phyloP scores from a whole-genome alignment of 805 yeast species.

The Cephaloascus albidus region DNA sequence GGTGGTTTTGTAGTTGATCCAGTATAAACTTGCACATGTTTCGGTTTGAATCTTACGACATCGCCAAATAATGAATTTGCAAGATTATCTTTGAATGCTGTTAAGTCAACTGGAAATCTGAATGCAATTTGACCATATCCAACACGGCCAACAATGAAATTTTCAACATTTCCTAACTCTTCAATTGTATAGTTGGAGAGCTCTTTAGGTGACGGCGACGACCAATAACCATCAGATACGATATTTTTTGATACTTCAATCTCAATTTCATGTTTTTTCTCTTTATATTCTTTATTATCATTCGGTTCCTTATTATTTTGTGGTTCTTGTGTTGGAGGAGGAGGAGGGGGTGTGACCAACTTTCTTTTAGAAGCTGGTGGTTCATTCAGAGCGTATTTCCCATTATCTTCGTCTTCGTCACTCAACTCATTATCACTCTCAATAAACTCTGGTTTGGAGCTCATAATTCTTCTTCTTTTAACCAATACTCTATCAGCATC shows the following conservation, averaged over 20 bases:
- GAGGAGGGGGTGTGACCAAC: background rate
- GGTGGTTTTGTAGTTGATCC: constrained; percentile 44
- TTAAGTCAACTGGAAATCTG: constrained; percentile 58
- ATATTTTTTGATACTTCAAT: background rate
- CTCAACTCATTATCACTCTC: constrained; percentile 10
- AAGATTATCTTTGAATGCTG: constrained; percentile 36
- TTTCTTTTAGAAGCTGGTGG: background rate
- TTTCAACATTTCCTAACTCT: constrained; percentile 45
- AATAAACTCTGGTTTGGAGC: constrained; percentile 6
- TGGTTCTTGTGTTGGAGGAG: background rate
- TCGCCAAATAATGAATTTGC: constrained; percentile 24
- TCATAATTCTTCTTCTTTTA: constrained; percentile 17
- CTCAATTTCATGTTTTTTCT: background rate
- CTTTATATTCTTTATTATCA: too few relatives aligned
- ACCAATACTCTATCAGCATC: constrained; percentile 30
- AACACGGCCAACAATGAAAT: constrained; percentile 60
- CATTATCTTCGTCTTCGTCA: constrained; percentile 16
- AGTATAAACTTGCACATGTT: constrained; percentile 56
- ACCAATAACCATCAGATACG: constrained; percentile 48
- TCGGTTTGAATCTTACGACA: constrained; percentile 35
- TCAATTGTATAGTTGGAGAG: constrained; percentile 32
- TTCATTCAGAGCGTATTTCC: background rate
- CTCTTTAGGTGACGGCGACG: constrained; percentile 52
- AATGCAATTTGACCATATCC: constrained; percentile 65
- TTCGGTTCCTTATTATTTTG: background rate